Evolutionary conservation across 2,329 filamentous ascomycete species (phyloP), one percentile per base, ranked within the genome.

Genomic region (Sporothrix inflata): DNA sequence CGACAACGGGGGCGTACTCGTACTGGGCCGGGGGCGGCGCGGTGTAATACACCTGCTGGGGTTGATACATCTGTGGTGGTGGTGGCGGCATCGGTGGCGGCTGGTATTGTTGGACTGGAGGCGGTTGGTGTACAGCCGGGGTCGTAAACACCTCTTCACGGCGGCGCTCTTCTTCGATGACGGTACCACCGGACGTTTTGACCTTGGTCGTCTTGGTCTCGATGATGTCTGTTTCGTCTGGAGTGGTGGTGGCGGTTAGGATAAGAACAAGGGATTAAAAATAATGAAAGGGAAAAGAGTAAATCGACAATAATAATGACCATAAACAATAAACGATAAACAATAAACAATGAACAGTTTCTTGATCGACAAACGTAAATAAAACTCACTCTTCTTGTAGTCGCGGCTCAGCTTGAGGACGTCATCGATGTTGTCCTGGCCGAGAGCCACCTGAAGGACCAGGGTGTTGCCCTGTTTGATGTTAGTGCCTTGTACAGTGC

Each of bases 361-460:
- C n/a, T n/a, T n/a, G n/a, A n/a, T n/a, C n/a, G n/a, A n/a, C n/a
- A n/a, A n/a, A n/a, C n/a, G n/a, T n/a, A n/a, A n/a, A n/a, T n/a
- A n/a, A n/a, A n/a, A 70, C 70, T 76, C 74, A 88, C 87, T 84
- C 78, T 87, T 87, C 78, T 87, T 90, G 81, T 93, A 94, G 42
- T 91, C 89, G 77, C 94, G 92, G 80, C 93, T 97, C 67, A 94
- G 85, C 77, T 89, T 91, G 77, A 98, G 92, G 60, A 98, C 86
- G 77, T 97, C 92, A 76, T 98, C 94, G 75, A 98, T 98, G 77
- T 97, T 94, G 21, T 95, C 90, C 77, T 97, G 94, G 19, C 93
- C 92, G 5, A 98, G 86, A 11, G 95, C 94, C 78, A 93, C 91
- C 76, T 92, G 89, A 45, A 98, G 90, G 69, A 97, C 88, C 76